Conservation (phyloP, 306 rosid species). For the Benincasa hispida region DNA sequence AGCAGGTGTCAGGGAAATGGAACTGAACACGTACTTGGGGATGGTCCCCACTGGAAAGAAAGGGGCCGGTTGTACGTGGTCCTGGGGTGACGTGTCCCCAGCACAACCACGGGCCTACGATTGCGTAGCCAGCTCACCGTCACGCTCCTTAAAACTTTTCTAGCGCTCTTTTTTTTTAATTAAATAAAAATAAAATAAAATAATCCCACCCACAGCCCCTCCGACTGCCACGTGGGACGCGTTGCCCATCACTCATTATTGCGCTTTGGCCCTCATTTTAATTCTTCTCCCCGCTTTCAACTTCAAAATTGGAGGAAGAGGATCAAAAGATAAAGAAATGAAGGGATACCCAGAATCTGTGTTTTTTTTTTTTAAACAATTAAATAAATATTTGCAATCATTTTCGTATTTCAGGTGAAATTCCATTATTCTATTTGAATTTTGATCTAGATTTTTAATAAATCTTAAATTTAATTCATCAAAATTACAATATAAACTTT, state of each 20-base stretch:
- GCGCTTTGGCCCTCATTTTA: not conserved
- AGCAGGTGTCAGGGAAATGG: not conserved
- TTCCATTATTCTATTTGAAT: too few relatives aligned
- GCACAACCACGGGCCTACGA: not conserved
- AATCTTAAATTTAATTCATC: too few relatives aligned
- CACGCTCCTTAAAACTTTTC: not conserved
- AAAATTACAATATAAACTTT: too few relatives aligned
- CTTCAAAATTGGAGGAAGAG: not conserved
- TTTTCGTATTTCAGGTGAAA: too few relatives aligned
- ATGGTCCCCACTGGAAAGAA: not conserved
- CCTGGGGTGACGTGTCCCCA: constrained; percentile 6
- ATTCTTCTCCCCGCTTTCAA: not conserved
- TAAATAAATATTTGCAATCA: too few relatives aligned
- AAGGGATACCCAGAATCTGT: not conserved
- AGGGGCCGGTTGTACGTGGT: not conserved
- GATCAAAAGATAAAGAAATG: not conserved
- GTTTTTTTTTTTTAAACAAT: not conserved
- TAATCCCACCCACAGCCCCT: not conserved
- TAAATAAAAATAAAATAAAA: not conserved
- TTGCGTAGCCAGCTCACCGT: constrained; percentile 9
- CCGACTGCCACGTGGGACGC: not conserved
- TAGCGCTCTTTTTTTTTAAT: not conserved
- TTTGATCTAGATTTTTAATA: too few relatives aligned
- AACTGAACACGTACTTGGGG: not conserved
- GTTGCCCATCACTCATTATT: not conserved